Evolutionary conservation across 345 rosid species (phyloP).

Genomic region (Aquilaria sinensis): DNA sequence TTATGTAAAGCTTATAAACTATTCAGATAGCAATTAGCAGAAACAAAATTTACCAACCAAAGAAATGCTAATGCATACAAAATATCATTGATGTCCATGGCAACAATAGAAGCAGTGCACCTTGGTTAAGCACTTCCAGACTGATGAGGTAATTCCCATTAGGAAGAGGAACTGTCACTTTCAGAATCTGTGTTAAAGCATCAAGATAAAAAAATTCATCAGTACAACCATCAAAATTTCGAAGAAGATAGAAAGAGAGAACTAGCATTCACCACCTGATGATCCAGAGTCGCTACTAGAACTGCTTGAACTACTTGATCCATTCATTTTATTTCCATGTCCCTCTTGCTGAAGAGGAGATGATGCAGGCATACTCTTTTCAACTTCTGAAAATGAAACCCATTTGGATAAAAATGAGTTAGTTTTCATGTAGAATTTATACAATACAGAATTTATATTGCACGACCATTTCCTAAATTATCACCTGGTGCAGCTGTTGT

Average conservation of each 20-base stretch:
- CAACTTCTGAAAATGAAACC: slow-evolving; percentile 19
- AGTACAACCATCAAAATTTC: not conserved
- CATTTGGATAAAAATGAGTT: not conserved
- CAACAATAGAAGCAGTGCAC: slow-evolving; percentile 4
- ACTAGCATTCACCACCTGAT: slow-evolving; percentile 36
- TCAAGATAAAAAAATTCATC: slow-evolving; percentile 5
- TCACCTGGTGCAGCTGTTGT: slow-evolving; percentile 33
- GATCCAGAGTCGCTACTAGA: slow-evolving; percentile 42
- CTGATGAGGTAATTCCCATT: slow-evolving; percentile 15
- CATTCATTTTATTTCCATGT: slow-evolving; percentile 24
- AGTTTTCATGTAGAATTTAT: not conserved
- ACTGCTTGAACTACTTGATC: slow-evolving; percentile 41
- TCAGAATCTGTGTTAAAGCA: slow-evolving; percentile 34
- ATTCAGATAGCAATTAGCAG: no score
- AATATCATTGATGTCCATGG: no score
- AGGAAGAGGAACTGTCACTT: slow-evolving; percentile 30
- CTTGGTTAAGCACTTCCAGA: slow-evolving; percentile 19
- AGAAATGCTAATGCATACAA: no score
- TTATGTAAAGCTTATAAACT: no score
- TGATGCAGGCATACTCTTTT: slow-evolving; percentile 13
- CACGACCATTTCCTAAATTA: not conserved
- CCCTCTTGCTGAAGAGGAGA: slow-evolving; percentile 25
- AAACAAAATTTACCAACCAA: no score
- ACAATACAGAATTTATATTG: no score
- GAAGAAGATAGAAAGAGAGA: slow-evolving; percentile 1